Evolutionary conservation across 1,284 basidiomycete genomes (phyloP).

Genomic region (Puccinia hordei): DNA sequence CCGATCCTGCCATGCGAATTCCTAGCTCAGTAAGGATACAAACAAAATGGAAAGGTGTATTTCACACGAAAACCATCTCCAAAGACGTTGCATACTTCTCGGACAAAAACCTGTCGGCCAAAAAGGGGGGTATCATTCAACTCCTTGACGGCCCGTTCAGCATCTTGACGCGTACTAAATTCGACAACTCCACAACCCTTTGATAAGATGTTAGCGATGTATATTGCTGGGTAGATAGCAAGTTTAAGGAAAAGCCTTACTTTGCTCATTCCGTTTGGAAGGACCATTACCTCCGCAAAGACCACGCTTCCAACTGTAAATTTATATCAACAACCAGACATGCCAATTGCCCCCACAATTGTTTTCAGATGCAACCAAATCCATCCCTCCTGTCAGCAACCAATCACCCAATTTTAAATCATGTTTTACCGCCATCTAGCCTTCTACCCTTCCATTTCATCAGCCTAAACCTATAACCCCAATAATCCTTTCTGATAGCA

Average conservation of each 20-base stretch:
- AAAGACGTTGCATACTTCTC: conserved; percentile 70
- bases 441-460: conserved; percentile 11
- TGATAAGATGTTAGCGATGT: background rate
- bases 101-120: conserved; percentile 90
- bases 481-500: conserved; percentile 76
- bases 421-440: conserved; percentile 13
- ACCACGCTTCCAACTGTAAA: conserved; percentile 69
- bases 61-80: background rate
- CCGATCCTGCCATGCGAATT: conserved; percentile 71
- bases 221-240: background rate
- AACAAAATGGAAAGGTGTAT: background rate
- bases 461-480: conserved; percentile 64
- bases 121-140: conserved; percentile 83
- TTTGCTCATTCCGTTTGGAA: conserved; percentile 93
- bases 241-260: conserved; percentile 67
- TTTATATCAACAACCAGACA: conserved; percentile 4
- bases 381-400: conserved; percentile 51
- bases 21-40: conserved; percentile 17
- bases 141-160: conserved; percentile 80
- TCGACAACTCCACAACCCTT: conserved; percentile 76
- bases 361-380: conserved; percentile 45
- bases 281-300: conserved; percentile 96
- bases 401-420: conserved; percentile 37
- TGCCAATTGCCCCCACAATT: conserved; percentile 25
- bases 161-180: conserved; percentile 78